Evolutionary conservation across 2,329 filamentous ascomycete genomes (phyloP), one percentile per base, ranked within the genome.

Genomic region (Volutella citrinella): DNA sequence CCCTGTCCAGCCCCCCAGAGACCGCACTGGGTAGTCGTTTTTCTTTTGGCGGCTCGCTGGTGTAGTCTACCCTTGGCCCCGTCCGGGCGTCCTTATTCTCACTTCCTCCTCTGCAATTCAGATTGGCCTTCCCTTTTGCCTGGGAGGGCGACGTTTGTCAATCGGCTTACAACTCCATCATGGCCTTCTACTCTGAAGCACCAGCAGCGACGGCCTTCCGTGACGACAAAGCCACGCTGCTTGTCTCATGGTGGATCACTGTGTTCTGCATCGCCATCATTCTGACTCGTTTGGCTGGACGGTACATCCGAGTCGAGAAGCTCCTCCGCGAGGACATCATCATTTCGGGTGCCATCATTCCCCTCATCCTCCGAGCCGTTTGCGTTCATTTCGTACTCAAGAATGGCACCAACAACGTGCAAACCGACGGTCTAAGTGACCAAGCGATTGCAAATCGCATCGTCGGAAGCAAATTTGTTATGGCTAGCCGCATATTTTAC

Each of bases 231-330:
- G 87, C 90, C 12, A 94, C 89, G 1, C 70, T 96, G 30, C 72
- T 96, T 43, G 88, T 94, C 50, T 90, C 84, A 56, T 95, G 89
- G 88, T 96, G 90, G 89, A 88, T 84, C 46, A 90, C 87, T 15
- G 67, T 78, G 6, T 90, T 90, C 58, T 84, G 87, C 40, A 70
- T 86, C 16, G 78, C 80, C 37, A 85, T 95, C 49, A 94, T 96
- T 45, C 56, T 88, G 16, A 70, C 88, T 33, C 78, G 90, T 11
- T 65, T 95, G 18, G 69, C 69, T 38, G 90, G 90, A 29, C 82
- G 90, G 42, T 93, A 87, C 61, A 73, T 94, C 20, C 76, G 90
- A 28, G 88, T 85, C 36, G 86, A 95, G 61, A 79, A 75, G 50
- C 73, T 96, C 28, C 95, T 95, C 54, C 68, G 71, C 32, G 91